Conservation (phyloP, 306 rosid species). For the Acacia confusa region DNA sequence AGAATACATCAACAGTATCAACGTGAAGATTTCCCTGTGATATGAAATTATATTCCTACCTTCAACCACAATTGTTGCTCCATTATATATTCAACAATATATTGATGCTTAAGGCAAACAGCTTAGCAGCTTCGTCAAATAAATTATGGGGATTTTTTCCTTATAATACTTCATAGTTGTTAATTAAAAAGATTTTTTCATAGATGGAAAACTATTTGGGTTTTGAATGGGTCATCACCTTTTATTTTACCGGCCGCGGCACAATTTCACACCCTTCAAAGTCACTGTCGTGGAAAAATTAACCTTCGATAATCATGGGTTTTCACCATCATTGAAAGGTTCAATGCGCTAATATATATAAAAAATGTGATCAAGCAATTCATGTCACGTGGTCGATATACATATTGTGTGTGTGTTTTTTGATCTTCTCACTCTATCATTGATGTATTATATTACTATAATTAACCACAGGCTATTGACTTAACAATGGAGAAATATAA, state of each 20-base stretch:
- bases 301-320: neutral
- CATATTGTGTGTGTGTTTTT: neutral
- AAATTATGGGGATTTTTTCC: neutral
- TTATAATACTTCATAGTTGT: neutral
- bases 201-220: neutral
- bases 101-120: constrained; percentile 7
- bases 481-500: neutral
- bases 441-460: neutral
- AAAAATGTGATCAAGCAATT: neutral
- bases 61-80: constrained; percentile 7
- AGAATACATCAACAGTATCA: constrained; percentile 11
- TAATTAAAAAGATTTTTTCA: neutral
- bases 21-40: constrained; percentile 20
- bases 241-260: neutral
- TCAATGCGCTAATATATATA: neutral
- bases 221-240: constrained; percentile 15
- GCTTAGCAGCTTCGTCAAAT: constrained; percentile 11
- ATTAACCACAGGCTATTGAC: neutral
- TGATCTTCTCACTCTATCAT: neutral
- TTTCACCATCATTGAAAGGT: neutral
- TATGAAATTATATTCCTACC: neutral
- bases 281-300: neutral
- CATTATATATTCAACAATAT: neutral
- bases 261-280: constrained; percentile 1
- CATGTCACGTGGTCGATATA: constrained; percentile 10